Conservation (phyloP, 768 basidiomycete species). For the Pisolithus marmoratus region DNA sequence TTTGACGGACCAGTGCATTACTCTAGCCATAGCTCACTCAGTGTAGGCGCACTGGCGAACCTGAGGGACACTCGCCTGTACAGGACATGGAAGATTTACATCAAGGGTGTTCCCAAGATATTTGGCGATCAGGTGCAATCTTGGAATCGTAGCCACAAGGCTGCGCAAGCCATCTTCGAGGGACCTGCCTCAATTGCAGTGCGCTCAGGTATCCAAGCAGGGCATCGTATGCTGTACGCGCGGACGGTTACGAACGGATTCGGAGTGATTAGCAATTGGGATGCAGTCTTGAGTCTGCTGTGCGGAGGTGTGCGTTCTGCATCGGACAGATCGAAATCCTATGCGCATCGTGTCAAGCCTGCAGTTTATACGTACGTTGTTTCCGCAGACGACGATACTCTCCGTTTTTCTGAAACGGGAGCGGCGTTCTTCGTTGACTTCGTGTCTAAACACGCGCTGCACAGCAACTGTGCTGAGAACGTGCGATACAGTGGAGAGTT, state of each 20-base stretch:
- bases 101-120: slow-evolving; percentile 52
- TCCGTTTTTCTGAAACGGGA: slow-evolving; percentile 83
- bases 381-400: slow-evolving; percentile 64
- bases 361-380: slow-evolving; percentile 86
- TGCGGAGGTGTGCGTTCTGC: slow-evolving; percentile 34
- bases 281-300: slow-evolving; percentile 48
- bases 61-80: slow-evolving; percentile 59
- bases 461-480: slow-evolving; percentile 60
- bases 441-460: slow-evolving; percentile 81
- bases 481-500: slow-evolving; percentile 79
- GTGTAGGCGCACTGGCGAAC: slow-evolving; percentile 58
- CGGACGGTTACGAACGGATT: slow-evolving; percentile 57
- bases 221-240: slow-evolving; percentile 70
- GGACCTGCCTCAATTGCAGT: slow-evolving; percentile 58
- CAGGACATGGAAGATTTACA: slow-evolving; percentile 73
- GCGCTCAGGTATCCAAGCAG: slow-evolving; percentile 64
- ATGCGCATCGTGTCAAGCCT: slow-evolving; percentile 58
- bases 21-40: slow-evolving; percentile 66
- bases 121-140: slow-evolving; percentile 56
- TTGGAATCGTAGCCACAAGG: slow-evolving; percentile 65
- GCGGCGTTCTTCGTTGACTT: slow-evolving; percentile 86
- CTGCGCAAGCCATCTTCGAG: slow-evolving; percentile 65
- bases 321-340: slow-evolving; percentile 9
- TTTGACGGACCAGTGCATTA: slow-evolving; percentile 74
- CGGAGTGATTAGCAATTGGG: slow-evolving; percentile 47